Evolutionary conservation across 208 protist species (phyloP), one percentile per base, ranked within the genome.

Genomic region (Leishmania braziliensis): DNA sequence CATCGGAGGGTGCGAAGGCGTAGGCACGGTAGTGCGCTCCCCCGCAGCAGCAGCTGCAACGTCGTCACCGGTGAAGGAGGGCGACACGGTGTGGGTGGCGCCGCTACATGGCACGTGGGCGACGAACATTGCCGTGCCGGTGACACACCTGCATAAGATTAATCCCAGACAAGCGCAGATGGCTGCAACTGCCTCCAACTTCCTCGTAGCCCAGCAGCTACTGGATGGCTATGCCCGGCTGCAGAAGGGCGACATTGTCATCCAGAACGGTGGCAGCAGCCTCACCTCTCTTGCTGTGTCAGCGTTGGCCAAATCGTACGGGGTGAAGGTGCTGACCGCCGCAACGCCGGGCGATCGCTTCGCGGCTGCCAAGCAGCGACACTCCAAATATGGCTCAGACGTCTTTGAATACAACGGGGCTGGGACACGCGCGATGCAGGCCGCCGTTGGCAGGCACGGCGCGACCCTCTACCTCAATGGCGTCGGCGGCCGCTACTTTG

Each of bases 201-300:
- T 89, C 82, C 71, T 96, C 18, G 78, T 88, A 29, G 93, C 91
- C 16, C 87, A 93, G 75, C 90, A 94, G 56, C 81, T 96, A 39
- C 83, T 96, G 60, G 78, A 93, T 33, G 90, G 88, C 29, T 96
- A 87, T 74, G 84, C 86, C 46, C 63, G 79, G 9, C 80, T 96
- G 63, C 83, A 79, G 23, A 90, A 89, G 78, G 90, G 90, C 1
- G 75, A 92, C 20, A 78, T 93, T 26, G 86, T 96, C 18, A 29
- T 96, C 14, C 93, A 96, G 83, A 96, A 95, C 73, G 91, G 93
- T 50, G 93, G 93, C 36, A 94, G 90, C 79, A 95, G 91, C 75
- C 78, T 89, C 23, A 96, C 93, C 53, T 79, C 93, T 10, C 83
- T 95, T 6, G 93, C 93, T 3, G 91, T 96, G 43, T 78, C 93